Evolutionary conservation across 495 filamentous ascomycete genomes (phyloP), one percentile per base, ranked within the genome.

Genomic region (Aspergillus leporis): DNA sequence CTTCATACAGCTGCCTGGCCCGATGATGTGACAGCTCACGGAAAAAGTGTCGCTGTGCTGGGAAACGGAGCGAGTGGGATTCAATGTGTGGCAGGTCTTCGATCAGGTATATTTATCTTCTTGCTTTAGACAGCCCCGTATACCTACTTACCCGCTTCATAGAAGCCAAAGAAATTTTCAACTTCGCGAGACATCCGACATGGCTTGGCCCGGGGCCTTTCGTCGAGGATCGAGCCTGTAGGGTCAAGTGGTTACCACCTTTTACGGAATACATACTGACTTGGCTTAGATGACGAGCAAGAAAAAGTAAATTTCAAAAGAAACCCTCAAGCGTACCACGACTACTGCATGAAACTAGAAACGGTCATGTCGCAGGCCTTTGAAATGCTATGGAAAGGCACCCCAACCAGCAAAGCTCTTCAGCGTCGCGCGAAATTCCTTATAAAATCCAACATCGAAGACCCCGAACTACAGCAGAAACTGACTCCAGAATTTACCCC

Each of bases 1-100:
- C 30, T 58, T 16, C 69, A 67, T 31, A 68, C 65, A 6, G 62
- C 62, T 5, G 32, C 59, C 4, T 71, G 65, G 58, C 58, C 54
- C 4, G 58, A 36, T 31, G 50, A 51, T n/a, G 34, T 59, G 18
- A 30, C 36, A 1, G 38, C 31, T 5, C 51, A 32, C 6, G 57
- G 49, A 0, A 66, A 62, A 49, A 51, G 40, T 5, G 50, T 64
- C 4, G 58, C 49, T 23, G 63, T 70, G 3, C 63, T 66, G 10
- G 68, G 66, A 13, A 66, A 66, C 28, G 61, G 64, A 28, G 55
- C 58, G 8, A 66, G 64, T 36, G 64, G 41, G 5, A 40, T 64
- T n/a, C 64, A 66, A 13, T 53, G 58, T 21, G 38, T 61, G n/a
- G 58, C 53, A 18, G 53, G 53, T 21, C 30, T 64, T 36, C 62